Base-by-base conservation (phyloP, 805 yeast genomes). In the Yarrowia osloensis region DNA sequence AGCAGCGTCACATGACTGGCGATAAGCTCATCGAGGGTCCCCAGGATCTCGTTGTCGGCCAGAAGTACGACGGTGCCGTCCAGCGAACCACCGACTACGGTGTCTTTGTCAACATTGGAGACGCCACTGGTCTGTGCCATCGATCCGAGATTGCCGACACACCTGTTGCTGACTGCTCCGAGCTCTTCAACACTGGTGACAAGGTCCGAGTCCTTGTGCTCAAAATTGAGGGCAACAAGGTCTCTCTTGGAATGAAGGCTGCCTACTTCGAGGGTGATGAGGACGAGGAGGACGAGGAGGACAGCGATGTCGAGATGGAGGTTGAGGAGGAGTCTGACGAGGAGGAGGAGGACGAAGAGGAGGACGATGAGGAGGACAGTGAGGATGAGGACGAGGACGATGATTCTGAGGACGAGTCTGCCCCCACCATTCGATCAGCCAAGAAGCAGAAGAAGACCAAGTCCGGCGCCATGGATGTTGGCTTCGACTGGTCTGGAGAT, bases 401-500 rank as follows among this genome's bases (percentile, higher is more conserved):
- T 28, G 77, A 74, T 8, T 76, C 74, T 39, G 78, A 75, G 19
- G 72, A 73, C 24, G 78, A 73, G 6, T 74, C 70, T 17, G 78
- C 75, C 22, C 75, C 72, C n/a, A 78, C 73, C 35, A 37, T 66
- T 28, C 66, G 66, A 33, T 33, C 54, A 9, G 35, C 35, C 62
- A 44, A 61, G 66, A 2, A n/a, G 28, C 29, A 39, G 39, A 40
- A 44, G 33, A 42, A 42, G 31, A 12, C 80, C 26, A 80, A 77
- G 44, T 96, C 96, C 8, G 49, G 17, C 13, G 63, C 63, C 15
- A 82, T 95, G 67, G 86, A 92, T 21, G 88, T 96, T 44, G 87
- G 96, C 3, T 95, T 95, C 73, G 97, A 95, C 77, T 95, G 99
- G 99, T 88, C 97, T 54, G 97, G 97, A 2, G 87, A 90, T 46